A percentile compares a stretch with the other conserved stretches of the same genome.
phyloP scores from a whole-genome alignment of 2,329 filamentous ascomycete species.

The Xylaria sp. region DNA sequence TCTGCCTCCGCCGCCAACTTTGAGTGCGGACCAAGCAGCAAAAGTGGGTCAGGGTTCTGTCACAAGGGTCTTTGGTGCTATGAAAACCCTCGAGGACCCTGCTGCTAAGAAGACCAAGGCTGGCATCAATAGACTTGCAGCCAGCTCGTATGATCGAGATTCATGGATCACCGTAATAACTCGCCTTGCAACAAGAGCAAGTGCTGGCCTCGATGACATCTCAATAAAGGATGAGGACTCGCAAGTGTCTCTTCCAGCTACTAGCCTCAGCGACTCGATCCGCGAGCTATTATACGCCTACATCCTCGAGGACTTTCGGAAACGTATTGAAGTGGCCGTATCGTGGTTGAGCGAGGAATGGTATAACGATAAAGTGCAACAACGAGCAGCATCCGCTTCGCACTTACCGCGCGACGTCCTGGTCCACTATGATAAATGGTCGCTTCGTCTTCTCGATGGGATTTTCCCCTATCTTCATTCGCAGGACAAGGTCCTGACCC shows the following conservation, averaged over 20 bases:
- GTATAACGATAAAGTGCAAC: slow-evolving; percentile 80
- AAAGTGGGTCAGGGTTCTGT: slow-evolving; percentile 76
- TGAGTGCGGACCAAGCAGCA: slow-evolving; percentile 72
- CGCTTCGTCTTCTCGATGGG: slow-evolving; percentile 80
- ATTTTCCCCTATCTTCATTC: slow-evolving; percentile 90
- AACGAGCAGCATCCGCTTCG: slow-evolving; percentile 45
- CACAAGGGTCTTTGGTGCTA: slow-evolving; percentile 75
- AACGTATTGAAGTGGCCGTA: slow-evolving; percentile 85
- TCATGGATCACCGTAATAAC: slow-evolving; percentile 90
- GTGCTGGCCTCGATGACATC: slow-evolving; percentile 67
- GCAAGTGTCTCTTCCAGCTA: slow-evolving; percentile 32
- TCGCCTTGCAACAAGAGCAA: slow-evolving; percentile 79
- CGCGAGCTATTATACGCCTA: slow-evolving; percentile 82
- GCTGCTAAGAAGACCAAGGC: slow-evolving; percentile 62
- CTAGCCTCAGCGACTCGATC: slow-evolving; percentile 66
- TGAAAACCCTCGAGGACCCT: slow-evolving; percentile 72
- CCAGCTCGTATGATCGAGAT: slow-evolving; percentile 81
- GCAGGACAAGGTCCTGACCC: slow-evolving; percentile 85
- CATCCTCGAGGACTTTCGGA: slow-evolving; percentile 88
- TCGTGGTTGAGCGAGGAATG: slow-evolving; percentile 97
- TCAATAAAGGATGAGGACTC: slow-evolving; percentile 60
- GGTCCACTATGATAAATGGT: slow-evolving; percentile 77
- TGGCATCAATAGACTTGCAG: slow-evolving; percentile 83
- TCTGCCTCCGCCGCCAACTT: slow-evolving; percentile 73
- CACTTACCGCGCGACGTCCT: slow-evolving; percentile 50